These are phyloP conservation scores for Pyricularia sp. DNA, from an alignment of 2,329 filamentous ascomycete genomes.

Conservation along the genomic window DNA sequence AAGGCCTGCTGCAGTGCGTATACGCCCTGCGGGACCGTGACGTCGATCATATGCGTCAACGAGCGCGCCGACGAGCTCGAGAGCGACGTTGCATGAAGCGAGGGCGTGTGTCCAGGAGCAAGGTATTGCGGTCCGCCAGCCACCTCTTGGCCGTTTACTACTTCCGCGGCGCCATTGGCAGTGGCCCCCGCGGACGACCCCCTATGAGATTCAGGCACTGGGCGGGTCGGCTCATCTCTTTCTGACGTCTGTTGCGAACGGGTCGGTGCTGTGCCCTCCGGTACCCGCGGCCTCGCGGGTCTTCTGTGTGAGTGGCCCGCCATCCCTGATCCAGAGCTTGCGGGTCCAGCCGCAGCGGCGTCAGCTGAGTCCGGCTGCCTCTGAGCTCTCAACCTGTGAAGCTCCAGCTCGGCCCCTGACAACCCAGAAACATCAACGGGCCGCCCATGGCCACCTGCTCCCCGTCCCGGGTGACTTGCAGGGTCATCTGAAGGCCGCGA, in stretches of 20 bases:
- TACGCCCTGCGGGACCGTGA: constrained; percentile 39
- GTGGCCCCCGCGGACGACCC: not conserved
- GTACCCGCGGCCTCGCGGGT: not conserved
- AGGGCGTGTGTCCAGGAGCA: not conserved
- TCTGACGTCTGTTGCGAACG: not conserved
- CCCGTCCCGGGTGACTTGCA: not conserved
- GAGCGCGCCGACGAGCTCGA: constrained; percentile 10
- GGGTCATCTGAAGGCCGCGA: not conserved
- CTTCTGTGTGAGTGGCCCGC: not conserved
- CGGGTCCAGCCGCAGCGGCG: not conserved
- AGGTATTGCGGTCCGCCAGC: not conserved
- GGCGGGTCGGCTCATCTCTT: not conserved
- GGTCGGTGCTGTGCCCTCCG: not conserved
- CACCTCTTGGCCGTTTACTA: not conserved
- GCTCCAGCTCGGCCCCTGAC: not conserved
- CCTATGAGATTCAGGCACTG: not conserved
- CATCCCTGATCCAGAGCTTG: not conserved
- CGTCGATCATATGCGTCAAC: constrained; percentile 43
- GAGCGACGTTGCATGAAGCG: not conserved
- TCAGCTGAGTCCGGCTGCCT: not conserved
- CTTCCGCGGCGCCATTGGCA: not conserved
- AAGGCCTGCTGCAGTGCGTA: constrained; percentile 35
- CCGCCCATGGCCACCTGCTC: not conserved
- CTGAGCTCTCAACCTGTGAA: constrained; percentile 2
- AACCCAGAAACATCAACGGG: not conserved